Evolutionary conservation across 495 filamentous ascomycete genomes (phyloP), one percentile per base, ranked within the genome.

Genomic region (Neurospora sublineolata): DNA sequence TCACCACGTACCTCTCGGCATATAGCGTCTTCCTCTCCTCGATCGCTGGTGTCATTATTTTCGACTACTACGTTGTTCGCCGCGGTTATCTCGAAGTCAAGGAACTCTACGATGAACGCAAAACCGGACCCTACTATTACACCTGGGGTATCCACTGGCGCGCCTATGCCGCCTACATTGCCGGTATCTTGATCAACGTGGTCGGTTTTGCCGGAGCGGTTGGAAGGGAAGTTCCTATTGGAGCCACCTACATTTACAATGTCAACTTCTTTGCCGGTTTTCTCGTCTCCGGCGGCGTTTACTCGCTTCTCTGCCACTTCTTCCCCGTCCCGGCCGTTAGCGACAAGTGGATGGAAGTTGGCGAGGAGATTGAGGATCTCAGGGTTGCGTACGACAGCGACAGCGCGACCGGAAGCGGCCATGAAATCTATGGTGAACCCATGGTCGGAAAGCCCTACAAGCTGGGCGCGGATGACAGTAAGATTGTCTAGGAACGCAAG

Each of bases 21-120:
- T 97, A 97, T 83, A 93, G 92, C n/a, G 92, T 97, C 72, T 97
- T 97, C 83, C 88, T 97, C 33, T 94, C 91, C 67, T 92, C 92
- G 42, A 95, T 97, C 75, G 94, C 93, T 16, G 94, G 94, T 20
- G 93, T 96, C 71, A 95, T 97, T 77, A 85, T 93, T 76, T 89
- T 83, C 79, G 94, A 97, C 81, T 97, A 97, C 84, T 97, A 97
- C 81, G 74, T 93, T 72, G 92, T 97, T 23, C 92, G 93, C 72
- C 87, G 86, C 38, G 94, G 94, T 44, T 97, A 94, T 79, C 86
- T 94, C 18, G 86, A 93, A 73, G 84, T 94, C 74, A 89, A 86
- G 72, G 89, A 92, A 37, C 88, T 97, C 1, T 97, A 96, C 84
- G 90, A 89, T 68, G 91, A 87, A 27, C 86, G 87, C 36, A 86